Conservation (phyloP, 768 basidiomycete species). For the Trametes meyenii region DNA sequence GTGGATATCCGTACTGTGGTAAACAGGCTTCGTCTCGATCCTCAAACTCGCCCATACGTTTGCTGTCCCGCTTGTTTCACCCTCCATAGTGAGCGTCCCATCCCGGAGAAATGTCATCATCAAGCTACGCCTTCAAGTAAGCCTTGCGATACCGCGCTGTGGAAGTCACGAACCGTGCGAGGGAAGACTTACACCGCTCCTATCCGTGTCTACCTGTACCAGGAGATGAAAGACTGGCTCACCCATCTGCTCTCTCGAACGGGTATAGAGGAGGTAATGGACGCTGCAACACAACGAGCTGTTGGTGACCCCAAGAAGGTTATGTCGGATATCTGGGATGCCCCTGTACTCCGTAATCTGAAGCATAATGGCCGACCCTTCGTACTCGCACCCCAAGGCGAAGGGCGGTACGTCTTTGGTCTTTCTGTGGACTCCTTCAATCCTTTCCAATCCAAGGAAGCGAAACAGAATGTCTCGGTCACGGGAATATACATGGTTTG, state of each 20-base stretch:
- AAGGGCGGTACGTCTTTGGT: not conserved
- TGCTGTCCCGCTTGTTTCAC: not conserved
- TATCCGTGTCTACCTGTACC: constrained; percentile 2
- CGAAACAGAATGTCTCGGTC: constrained; percentile 18
- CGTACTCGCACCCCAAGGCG: not conserved
- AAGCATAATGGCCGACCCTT: not conserved
- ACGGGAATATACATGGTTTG: constrained; percentile 24
- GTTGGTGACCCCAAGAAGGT: not conserved
- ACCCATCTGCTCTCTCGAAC: constrained; percentile 3
- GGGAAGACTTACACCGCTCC: constrained; percentile 4
- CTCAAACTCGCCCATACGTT: not conserved
- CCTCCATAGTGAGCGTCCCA: not conserved
- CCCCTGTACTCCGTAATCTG: not conserved
- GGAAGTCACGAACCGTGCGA: not conserved
- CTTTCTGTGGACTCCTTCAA: constrained; percentile 13
- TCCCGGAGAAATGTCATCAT: not conserved
- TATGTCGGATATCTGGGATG: not conserved
- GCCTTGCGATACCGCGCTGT: not conserved
- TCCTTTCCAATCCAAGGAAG: constrained; percentile 10
- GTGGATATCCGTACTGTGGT: not conserved
- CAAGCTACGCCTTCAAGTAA: not conserved
- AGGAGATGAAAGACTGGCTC: constrained; percentile 10
- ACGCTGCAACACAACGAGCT: not conserved
- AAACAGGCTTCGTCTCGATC: not conserved
- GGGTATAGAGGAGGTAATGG: constrained; percentile 13